Base-by-base conservation (phyloP, 345 rosid species). In the Hibiscus syriacus region DNA sequence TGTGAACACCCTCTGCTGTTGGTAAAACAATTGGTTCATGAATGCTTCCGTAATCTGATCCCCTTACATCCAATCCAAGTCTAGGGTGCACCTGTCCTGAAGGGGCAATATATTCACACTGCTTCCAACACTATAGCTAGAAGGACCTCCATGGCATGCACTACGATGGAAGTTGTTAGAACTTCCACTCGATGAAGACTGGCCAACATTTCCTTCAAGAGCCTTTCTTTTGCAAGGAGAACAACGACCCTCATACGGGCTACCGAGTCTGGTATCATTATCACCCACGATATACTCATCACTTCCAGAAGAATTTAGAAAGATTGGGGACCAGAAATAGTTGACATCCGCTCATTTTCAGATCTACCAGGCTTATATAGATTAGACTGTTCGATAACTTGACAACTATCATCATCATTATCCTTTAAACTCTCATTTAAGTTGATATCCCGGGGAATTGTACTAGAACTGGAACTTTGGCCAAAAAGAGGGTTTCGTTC, bases 221-320 rank as follows among this genome's bases (percentile, higher is more conserved):
- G 90, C 81, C 80, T 90, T 93, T 80, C 98, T 84, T 80, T 93
- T 93, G 77, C 88, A 78, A 36, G 96, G 82, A 30, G 77, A 68
- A 53, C 83, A n/a, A n/a, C n/a, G n/a, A n/a, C n/a, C n/a, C n/a
- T n/a, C n/a, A n/a, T n/a, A n/a, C n/a, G n/a, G 93, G 58, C 82
- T 73, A 66, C 83, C 84, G 0, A 78, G 77, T 71, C 83, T 78
- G 67, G 68, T 78, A 58, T 69, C 79, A 78, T 55, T 79, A 52
- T 66, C 81, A 67, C 75, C 85, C 5, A 43, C 59, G 20, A 73
- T 45, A 71, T 75, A 83, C 56, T 78, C 83, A 70, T 74, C 71
- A 57, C 68, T 67, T 78, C 86, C 83, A 56, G 83, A 77, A 56
- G 86, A 69, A 69, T 76, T 79, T 5, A 49, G 23, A 71, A 76